Base-by-base conservation (phyloP, 2,329 filamentous ascomycete species). In the Trichoderma hamatum region DNA sequence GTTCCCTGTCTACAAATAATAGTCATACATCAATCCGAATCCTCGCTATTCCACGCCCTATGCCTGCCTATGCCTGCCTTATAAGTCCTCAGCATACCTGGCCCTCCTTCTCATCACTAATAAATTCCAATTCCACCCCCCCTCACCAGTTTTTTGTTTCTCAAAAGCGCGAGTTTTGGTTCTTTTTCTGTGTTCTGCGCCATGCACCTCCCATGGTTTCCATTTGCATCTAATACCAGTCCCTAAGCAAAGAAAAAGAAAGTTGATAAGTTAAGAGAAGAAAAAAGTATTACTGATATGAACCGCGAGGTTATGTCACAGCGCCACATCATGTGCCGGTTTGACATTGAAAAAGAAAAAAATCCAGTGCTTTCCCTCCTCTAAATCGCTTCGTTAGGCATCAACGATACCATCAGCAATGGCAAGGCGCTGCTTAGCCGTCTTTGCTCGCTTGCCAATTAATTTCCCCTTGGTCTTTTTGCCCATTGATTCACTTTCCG, bases 341-440 rank as follows among this genome's bases (percentile, higher is more conserved):
- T 51, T 36, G 28, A 36, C 54, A 7, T 14, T 24, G 14, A 54
- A 28, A 14, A 14, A 26, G n/a, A 55, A 55, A 16, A 10, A 28
- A n/a, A 5, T 9, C 2, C 7, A 19, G 30, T 34, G 4, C 24
- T 56, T 28, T 56, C 19, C 34, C 4, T n/a, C 49, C 7, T 65
- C 34, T 19, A 49, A 26, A 26, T 13, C 46, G n/a, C 43, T 39
- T 5, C 62, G 58, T 55, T 70, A 77, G 56, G 66, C 71, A 63
- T 80, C 77, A 61, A 79, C 76, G 75, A 79, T 78, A 63, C 89
- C 89, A 73, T 91, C 89, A 3, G 89, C 89, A 78, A 91, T 89
- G 24, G 89, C 88, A 66, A 91, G 83, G 69, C 89, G 82, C 76
- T 91, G 89, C 78, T 91, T 91, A 3, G 89, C 84, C 19, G 89